A percentile compares a stretch with the other conserved stretches of the same genome.
Conservation (phyloP, 352 stramenopile genomes). For the Globisporangium sylvaticum region DNA sequence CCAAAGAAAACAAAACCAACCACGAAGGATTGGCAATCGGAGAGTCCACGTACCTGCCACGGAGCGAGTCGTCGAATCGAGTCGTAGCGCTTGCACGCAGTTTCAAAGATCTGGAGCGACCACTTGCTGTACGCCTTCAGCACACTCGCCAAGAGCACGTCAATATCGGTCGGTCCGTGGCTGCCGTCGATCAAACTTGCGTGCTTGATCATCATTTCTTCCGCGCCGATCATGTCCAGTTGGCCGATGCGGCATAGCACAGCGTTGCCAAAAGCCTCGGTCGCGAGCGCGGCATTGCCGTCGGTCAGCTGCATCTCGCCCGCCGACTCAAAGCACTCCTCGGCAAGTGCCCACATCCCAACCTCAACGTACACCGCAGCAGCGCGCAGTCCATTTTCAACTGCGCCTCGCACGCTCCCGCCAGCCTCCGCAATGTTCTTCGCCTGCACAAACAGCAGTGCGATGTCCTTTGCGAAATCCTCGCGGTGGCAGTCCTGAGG, state of each 20-base stretch:
- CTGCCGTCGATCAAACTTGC: constrained; percentile 27
- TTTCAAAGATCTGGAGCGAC: constrained; percentile 45
- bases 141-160: constrained; percentile 45
- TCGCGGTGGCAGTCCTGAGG: constrained; percentile 38
- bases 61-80: constrained; percentile 36
- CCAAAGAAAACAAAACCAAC: not conserved
- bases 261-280: constrained; percentile 55
- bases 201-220: constrained; percentile 47
- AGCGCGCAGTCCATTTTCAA: constrained; percentile 49
- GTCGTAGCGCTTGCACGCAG: constrained; percentile 48
- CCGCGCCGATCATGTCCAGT: constrained; percentile 49
- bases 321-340: constrained; percentile 51
- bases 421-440: constrained; percentile 54
- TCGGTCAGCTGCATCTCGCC: constrained; percentile 44
- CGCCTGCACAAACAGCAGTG: constrained; percentile 47
- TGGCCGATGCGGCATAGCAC: constrained; percentile 58
- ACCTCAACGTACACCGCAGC: constrained; percentile 50
- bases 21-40: not conserved
- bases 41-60: constrained; percentile 49
- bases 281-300: constrained; percentile 30
- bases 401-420: constrained; percentile 38
- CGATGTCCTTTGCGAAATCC: constrained; percentile 32
- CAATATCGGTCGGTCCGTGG: constrained; percentile 41
- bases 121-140: constrained; percentile 58
- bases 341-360: constrained; percentile 44